Evolutionary conservation across 2,329 filamentous ascomycete genomes (phyloP).

Genomic region (Monosporascus ibericus): DNA sequence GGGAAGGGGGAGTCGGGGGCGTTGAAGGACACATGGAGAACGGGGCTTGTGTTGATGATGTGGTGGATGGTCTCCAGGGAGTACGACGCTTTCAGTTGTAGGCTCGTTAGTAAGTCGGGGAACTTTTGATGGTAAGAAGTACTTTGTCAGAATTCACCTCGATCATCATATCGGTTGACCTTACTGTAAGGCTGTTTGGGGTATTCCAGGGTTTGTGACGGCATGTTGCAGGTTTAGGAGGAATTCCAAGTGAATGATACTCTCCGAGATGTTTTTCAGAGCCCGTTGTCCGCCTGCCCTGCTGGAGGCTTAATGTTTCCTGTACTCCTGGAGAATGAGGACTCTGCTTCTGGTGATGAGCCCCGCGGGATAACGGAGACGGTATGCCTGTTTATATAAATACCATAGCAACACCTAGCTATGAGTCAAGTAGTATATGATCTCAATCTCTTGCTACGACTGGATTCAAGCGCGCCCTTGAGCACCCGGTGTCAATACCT

Average conservation of each 20-base stretch:
- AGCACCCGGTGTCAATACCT: not conserved
- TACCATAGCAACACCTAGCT: not conserved
- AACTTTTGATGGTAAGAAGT: not conserved
- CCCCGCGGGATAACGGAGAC: slow-evolving; percentile 2
- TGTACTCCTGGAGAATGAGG: too few species aligned
- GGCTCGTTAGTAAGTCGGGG: slow-evolving; percentile 6
- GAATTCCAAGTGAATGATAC: too few species aligned
- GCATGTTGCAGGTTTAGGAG: slow-evolving; percentile 28
- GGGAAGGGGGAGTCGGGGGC: slow-evolving; percentile 62
- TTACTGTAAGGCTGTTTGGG: slow-evolving; percentile 59
- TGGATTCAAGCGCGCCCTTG: slow-evolving; percentile 1
- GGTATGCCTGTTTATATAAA: slow-evolving; percentile 2
- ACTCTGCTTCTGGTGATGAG: not conserved
- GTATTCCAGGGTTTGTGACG: slow-evolving; percentile 46
- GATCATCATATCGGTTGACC: slow-evolving; percentile 59
- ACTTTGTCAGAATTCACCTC: slow-evolving; percentile 39
- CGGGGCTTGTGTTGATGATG: slow-evolving; percentile 67
- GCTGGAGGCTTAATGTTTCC: too few species aligned
- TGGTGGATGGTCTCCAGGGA: slow-evolving; percentile 65
- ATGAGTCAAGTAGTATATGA: slow-evolving; percentile 4
- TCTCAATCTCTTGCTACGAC: not conserved
- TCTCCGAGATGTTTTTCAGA: too few species aligned
- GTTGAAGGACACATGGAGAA: slow-evolving; percentile 77
- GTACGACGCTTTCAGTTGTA: slow-evolving; percentile 52
- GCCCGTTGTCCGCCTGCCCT: too few species aligned